Percentiles rank a stretch among this genome's conserved stretches.
Evolutionary conservation across 192 early-diverging fungal genomes (phyloP).

Genomic region (Glomus cerebriforme): DNA sequence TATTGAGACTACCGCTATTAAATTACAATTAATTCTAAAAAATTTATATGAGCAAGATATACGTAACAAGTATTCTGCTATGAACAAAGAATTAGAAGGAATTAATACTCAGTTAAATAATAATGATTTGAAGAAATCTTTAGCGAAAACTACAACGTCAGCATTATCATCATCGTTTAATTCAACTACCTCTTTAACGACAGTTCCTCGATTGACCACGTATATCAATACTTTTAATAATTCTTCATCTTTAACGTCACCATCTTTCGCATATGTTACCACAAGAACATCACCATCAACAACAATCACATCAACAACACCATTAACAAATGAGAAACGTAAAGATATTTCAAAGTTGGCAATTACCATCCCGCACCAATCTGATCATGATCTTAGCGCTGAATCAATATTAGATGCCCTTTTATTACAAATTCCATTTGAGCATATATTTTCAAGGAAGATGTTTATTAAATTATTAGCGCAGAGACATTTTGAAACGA

Average conservation of each 20-base stretch:
- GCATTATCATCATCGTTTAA: background rate
- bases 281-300: background rate
- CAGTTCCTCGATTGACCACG: background rate
- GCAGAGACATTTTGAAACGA: slow-evolving; percentile 5
- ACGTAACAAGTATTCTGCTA: background rate
- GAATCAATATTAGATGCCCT: slow-evolving; percentile 4
- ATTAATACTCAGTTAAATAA: background rate
- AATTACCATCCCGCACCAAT: background rate
- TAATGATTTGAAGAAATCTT: background rate
- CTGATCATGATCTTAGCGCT: background rate
- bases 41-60: slow-evolving; percentile 6
- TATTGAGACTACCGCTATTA: background rate
- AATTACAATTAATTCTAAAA: background rate
- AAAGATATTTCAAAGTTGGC: background rate
- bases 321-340: background rate
- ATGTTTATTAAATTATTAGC: background rate
- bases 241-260: background rate
- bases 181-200: no score
- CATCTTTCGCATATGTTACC: background rate
- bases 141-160: background rate
- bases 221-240: background rate
- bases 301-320: background rate
- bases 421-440: background rate
- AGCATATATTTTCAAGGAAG: slow-evolving; percentile 9
- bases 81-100: slow-evolving; percentile 5